Evolutionary conservation across 495 filamentous ascomycete genomes (phyloP), one percentile per base, ranked within the genome.

Genomic region (Aspergillus ostianus): DNA sequence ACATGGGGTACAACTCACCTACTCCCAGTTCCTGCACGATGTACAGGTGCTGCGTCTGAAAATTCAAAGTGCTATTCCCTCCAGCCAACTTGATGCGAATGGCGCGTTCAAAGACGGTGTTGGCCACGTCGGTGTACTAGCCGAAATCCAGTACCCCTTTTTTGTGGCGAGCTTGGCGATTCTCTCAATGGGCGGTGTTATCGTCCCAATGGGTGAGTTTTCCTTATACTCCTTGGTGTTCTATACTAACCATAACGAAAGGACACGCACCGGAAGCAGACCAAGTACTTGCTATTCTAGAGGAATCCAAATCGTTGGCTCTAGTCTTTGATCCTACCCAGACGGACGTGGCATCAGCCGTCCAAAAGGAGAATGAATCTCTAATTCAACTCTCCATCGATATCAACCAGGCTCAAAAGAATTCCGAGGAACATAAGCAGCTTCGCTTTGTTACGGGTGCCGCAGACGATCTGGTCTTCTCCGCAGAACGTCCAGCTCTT

Each of bases 131-230:
- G 57, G 21, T 41, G 57, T 59, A 13, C 57, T 59, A 21, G 50
- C 50, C 0, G 57, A 59, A 27, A 59, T 59, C 50, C 57, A 59
- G 57, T 59, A 59, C 29, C 57, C 57, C 0, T 59, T 59, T 59
- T 59, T 59, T 41, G 57, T 59, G 57, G 57, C 57, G 1, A 59
- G 57, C 26, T 54, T 59, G 57, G 57, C 57, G 36, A 30, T 59
- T 47, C 50, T 59, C 21, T 30, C 50, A 1, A 18, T 59, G 50
- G 57, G 57, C 15, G 57, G 57, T 53, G 57, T 59, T 19, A 59
- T 59, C 48, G 57, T 59, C 15, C 57, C 57, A n/a, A 59, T 59
- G 57, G 57, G 57, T 59, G 32, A n/a, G 23, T 53, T 54, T 30
- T 19, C 19, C 12, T 48, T 5, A 23, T 9, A 20, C 47, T 44